Base-by-base conservation (phyloP, 306 rosid genomes). In the Spatholobus suberectus region DNA sequence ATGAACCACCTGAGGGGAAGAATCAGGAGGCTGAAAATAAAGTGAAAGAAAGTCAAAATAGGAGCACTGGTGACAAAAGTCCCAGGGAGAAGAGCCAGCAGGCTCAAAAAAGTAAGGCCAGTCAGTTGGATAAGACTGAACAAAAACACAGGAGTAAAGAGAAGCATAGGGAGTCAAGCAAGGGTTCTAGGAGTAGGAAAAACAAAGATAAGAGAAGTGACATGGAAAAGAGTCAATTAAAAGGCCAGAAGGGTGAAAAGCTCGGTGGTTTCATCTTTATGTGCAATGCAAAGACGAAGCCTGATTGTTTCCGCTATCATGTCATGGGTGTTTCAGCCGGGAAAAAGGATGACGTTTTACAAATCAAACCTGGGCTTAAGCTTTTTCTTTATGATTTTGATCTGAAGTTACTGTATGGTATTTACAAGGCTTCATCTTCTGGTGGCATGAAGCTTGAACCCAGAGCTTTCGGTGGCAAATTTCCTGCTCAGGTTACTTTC, bases 261-360 rank as follows among this genome's bases (percentile, higher is more conserved):
- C 84, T 89, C 70, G 99, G 94, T 73, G 99, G 99, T 74, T 72
- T 90, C 75, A 96, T 96, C 87, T 96, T 96, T 89, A 91, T 96
- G 99, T 96, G 99, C 92, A 96, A 81, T 76, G 86, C 89, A 82
- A 96, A 92, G 85, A 93, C 99, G 40, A 96, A 91, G 83, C 98
- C 98, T 29, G 98, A 93, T 86, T 93, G 99, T 89, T 93, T 92
- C 70, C 87, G 59, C 17, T 89, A 91, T 86, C 79, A 69, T 21
- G 88, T 96, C 81, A 93, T 93, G 99, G 99, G 97, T 82, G 87
- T 96, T 85, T 35, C 96, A 10, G 55, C 58, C 49, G 86, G 91
- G 62, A 91, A 93, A 80, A 91, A 87, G 71, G 97, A 93, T 74
- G 34, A 65, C 38, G 92, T 92, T 73, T 52, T 87, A 82, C 87